Conservation (phyloP, 2,329 filamentous ascomycete species). For the Celoporthe dispersa region DNA sequence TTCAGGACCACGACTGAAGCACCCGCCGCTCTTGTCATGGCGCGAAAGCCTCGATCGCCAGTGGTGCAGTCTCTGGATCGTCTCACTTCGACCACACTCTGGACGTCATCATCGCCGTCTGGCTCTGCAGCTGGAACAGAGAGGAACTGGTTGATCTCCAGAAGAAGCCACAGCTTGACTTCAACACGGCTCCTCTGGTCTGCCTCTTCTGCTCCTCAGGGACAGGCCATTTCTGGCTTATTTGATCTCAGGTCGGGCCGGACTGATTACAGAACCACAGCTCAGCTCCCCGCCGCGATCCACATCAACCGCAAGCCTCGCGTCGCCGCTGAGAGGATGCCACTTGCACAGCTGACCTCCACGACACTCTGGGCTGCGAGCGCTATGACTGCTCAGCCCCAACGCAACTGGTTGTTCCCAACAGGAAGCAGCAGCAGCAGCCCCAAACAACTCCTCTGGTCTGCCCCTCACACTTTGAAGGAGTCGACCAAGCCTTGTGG, state of each 20-base stretch:
- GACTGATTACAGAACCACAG: slow-evolving; percentile 36
- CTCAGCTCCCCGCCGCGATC: slow-evolving; percentile 40
- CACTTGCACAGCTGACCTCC: slow-evolving; percentile 36
- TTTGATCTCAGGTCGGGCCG: slow-evolving; percentile 35
- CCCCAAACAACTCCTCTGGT: slow-evolving; percentile 39
- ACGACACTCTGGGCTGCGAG: slow-evolving; percentile 35
- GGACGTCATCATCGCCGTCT: slow-evolving; percentile 31
- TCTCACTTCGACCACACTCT: slow-evolving; percentile 36
- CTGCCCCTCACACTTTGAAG: slow-evolving; percentile 23
- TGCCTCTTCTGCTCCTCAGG: slow-evolving; percentile 20
- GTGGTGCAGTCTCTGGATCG: slow-evolving; percentile 35
- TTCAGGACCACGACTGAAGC: slow-evolving; percentile 37
- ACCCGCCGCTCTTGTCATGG: slow-evolving; percentile 40
- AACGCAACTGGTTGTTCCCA: slow-evolving; percentile 38
- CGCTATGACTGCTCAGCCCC: slow-evolving; percentile 2
- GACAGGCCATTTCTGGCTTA: slow-evolving; percentile 32
- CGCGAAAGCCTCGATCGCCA: slow-evolving; percentile 35
- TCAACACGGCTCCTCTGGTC: slow-evolving; percentile 30
- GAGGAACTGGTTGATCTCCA: slow-evolving; percentile 10
- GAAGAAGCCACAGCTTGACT: not conserved
- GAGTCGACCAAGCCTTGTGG: slow-evolving; percentile 29
- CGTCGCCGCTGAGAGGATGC: slow-evolving; percentile 30
- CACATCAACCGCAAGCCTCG: slow-evolving; percentile 38
- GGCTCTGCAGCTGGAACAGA: slow-evolving; percentile 15
- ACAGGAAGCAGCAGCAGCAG: not conserved